Evolutionary conservation across 2,329 filamentous ascomycete species (phyloP).

Genomic region (Phyllosticta capitalensis): DNA sequence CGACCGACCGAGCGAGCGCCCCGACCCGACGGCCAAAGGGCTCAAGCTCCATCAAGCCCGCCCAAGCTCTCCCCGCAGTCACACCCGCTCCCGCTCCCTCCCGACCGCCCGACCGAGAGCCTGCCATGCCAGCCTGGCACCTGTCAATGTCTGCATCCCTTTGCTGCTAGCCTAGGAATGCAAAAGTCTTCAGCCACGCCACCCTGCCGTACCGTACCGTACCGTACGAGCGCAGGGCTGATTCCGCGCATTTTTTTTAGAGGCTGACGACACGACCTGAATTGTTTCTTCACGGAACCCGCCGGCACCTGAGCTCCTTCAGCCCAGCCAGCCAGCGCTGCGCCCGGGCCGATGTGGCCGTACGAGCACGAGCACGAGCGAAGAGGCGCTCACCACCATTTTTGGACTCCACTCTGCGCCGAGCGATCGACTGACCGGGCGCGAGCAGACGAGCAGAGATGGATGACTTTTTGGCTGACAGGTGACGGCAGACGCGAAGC

Average conservation of each 20-base stretch:
- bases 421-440: background rate
- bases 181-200: background rate
- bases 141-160: no score
- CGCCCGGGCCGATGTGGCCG: background rate
- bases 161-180: no score
- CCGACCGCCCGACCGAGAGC: background rate
- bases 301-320: background rate
- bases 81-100: background rate
- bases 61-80: background rate
- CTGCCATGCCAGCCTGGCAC: background rate
- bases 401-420: no score
- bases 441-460: no score
- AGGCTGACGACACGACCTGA: background rate
- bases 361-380: background rate
- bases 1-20: background rate
- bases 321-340: background rate
- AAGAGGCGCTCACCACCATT: background rate
- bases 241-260: background rate
- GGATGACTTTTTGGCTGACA: background rate
- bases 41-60: background rate
- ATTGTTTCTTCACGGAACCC: background rate
- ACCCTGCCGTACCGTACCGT: background rate
- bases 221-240: background rate
- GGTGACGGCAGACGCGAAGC: background rate
- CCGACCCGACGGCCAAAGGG: background rate